Percentiles rank a stretch among this genome's conserved stretches.
Conservation (phyloP, 768 basidiomycete genomes). For the Rubroboletus satanas region DNA sequence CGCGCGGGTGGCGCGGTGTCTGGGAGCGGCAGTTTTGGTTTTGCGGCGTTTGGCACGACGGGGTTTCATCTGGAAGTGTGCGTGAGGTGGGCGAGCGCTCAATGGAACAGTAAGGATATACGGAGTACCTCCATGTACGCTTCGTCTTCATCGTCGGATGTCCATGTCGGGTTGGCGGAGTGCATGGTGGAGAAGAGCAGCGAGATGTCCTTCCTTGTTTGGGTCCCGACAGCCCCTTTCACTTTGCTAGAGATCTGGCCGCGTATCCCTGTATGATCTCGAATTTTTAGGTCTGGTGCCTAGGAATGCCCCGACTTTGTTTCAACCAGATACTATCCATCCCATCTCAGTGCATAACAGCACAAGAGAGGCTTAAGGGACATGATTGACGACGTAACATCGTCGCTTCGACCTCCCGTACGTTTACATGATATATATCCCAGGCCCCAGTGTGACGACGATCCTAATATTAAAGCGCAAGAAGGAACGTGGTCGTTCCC, state of each 20-base stretch:
- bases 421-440: too few species aligned
- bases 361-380: background rate
- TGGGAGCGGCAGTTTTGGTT: constrained; percentile 5
- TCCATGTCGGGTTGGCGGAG: background rate
- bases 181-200: background rate
- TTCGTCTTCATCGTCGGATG: constrained; percentile 22
- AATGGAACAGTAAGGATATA: background rate
- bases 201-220: background rate
- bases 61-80: constrained; percentile 6
- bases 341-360: background rate
- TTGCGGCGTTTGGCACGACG: constrained; percentile 28
- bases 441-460: background rate
- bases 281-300: too few species aligned
- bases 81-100: background rate
- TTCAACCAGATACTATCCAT: too few species aligned
- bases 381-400: too few species aligned
- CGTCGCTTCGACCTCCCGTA: too few species aligned
- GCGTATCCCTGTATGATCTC: too few species aligned
- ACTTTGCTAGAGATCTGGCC: too few species aligned
- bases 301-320: background rate
- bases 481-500: background rate
- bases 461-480: background rate
- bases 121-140: constrained; percentile 20
- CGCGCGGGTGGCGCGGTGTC: constrained; percentile 14
- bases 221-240: background rate